Base-by-base conservation (phyloP, 2,329 filamentous ascomycete species). In the Clonostachys rhizophaga region DNA sequence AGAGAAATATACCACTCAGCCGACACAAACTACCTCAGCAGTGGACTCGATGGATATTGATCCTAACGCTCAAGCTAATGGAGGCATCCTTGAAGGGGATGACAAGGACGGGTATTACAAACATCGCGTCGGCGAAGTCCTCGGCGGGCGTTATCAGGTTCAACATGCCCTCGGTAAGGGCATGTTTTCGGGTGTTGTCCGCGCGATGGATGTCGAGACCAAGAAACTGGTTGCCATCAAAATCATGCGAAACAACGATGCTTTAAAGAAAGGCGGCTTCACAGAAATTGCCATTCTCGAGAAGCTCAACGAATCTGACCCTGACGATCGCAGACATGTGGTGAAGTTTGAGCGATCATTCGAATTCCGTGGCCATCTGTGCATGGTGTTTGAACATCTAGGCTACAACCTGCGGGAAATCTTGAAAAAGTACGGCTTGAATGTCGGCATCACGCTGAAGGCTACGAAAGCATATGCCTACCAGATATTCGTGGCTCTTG, bases 51-150 rank as follows among this genome's bases (percentile, higher is more conserved):
- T 74, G 34, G 74, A 75, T 17, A 71, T 75, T 42, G 71, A 72
- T 11, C 72, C 55, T 70, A 83, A 66, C 70, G 86, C 65, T 64
- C 79, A 82, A 54, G 85, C 83, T 69, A 88, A 70, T 64, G 84
- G 84, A 52, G 89, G 86, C 52, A 88, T 92, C 65, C 80, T 96
- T 45, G 92, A 97, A 59, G 92, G 95, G 50, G 91, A 95, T 61
- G 94, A 97, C 62, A 84, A 87, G 45, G 91, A 99, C 60, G 94
- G 92, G 6, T 97, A 97, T 64, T 99, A 97, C 75, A 95, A 94
- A 67, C 85, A 96, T 49, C 90, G 95, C 48, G 83, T 91, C 39
- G 91, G 92, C 59, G 94, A 99, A 71, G 72, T 97, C 45, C 77
- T 99, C 52, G 88, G 95, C 56, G 85, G 85, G 33, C 87, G 91